Percentiles rank a stretch among this genome's conserved stretches.
phyloP scores from a whole-genome alignment of 495 filamentous ascomycete genomes.

The Penicillium malachiteum region DNA sequence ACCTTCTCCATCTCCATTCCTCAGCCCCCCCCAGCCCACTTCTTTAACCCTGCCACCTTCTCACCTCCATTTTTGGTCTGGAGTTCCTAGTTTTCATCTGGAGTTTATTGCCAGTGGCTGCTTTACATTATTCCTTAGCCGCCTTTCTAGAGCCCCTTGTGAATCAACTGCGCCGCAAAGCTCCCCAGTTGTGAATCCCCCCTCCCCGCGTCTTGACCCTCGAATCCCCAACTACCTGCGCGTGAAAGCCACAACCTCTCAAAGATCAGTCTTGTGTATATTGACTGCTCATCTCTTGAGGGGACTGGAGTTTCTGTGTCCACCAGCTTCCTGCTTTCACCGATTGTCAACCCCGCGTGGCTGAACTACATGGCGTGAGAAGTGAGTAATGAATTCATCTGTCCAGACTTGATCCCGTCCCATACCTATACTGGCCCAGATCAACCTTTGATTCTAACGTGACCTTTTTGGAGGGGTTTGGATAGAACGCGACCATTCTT shows the following conservation, averaged over 20 bases:
- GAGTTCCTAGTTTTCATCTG: neutral
- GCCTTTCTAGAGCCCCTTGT: neutral
- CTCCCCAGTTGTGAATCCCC: constrained; percentile 1
- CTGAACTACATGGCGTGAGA: constrained; percentile 24
- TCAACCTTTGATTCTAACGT: constrained; percentile 4
- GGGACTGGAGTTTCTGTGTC: neutral
- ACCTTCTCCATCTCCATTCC: constrained; percentile 24
- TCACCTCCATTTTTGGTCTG: constrained; percentile 1
- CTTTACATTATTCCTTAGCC: neutral
- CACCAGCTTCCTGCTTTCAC: neutral
- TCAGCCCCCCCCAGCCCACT: constrained; percentile 21
- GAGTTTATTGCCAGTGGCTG: neutral
- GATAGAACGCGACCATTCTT: constrained; percentile 14
- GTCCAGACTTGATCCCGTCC: neutral
- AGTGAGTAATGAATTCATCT: constrained; percentile 13
- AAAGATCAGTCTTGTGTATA: neutral
- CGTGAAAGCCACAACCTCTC: constrained; percentile 7
- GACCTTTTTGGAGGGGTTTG: neutral
- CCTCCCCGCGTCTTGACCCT: constrained; percentile 4
- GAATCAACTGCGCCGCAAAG: neutral
- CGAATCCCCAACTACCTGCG: constrained; percentile 22
- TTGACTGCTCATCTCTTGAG: neutral
- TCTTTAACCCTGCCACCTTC: constrained; percentile 11
- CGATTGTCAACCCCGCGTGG: constrained; percentile 8
- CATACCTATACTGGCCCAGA: too few species aligned